Base-by-base conservation (phyloP, 1,284 basidiomycete species). In the Rhizoctonia solani region DNA sequence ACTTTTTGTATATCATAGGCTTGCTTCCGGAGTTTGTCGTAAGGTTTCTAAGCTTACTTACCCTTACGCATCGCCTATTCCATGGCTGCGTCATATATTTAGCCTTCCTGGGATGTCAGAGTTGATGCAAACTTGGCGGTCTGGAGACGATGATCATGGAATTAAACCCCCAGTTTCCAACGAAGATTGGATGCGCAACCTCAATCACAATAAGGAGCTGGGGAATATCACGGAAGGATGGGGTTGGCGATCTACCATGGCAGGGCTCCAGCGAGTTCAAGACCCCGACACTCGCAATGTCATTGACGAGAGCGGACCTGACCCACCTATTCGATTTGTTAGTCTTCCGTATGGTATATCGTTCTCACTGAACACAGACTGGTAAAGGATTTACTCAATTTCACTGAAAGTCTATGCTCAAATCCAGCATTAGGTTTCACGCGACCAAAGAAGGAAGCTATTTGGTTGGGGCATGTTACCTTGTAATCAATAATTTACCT, bases 401-500 rank as follows among this genome's bases (percentile, higher is more conserved):
- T 44, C 41, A n/a, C 16, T 5, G 14, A 6, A 44, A 44, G 3
- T 16, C 41, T 5, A 30, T 9, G 19, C 4, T 37, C 11, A 9
- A 16, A 19, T 39, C 37, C n/a, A 49, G 4, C 30, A 4, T 34
- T 34, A 66, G 63, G 50, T 66, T 66, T 34, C 39, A 66, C 14
- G 50, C 52, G 21, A 54, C 50, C 2, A 66, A 66, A n/a, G 41
- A 66, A 23, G 21, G 41, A 0, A 34, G 37, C 2, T 54, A 66
- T 29, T 54, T 42, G n/a, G 52, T 66, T 37, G 50, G 47, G n/a
- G 67, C 34, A 14, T 29, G 19, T 19, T 68, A 68, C 13, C 14
- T 68, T 27, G 52, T 25, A 5, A 42, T 50, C 49, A 56, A 52
- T 21, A 68, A 58, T 25, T 9, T 58, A 2, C 67, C 67, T 1